A percentile compares a stretch with the other conserved stretches of the same genome.
phyloP scores from a whole-genome alignment of 75 land plant species.

The Cryptomeria japonica region DNA sequence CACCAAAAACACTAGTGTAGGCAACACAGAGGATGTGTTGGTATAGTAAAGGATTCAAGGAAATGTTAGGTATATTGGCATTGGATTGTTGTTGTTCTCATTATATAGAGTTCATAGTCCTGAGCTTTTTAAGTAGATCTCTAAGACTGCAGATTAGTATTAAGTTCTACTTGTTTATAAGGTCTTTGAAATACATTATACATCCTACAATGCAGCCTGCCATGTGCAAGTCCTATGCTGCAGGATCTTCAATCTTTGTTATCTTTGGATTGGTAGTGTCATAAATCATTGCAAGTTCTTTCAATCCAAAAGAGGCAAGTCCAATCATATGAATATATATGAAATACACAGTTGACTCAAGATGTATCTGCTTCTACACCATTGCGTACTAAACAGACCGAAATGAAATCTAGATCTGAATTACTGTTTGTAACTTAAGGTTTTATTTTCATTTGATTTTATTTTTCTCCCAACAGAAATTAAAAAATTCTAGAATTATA shows the following conservation, averaged over 20 bases:
- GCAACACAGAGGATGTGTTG: not conserved
- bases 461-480: not conserved
- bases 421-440: not conserved
- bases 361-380: too few relatives aligned
- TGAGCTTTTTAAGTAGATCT: not conserved
- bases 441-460: not conserved
- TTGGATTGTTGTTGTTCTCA: not conserved
- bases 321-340: not conserved
- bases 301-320: not conserved
- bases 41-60: not conserved
- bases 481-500: too few relatives aligned
- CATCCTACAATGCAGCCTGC: not conserved
- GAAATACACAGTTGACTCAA: too few relatives aligned
- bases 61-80: not conserved
- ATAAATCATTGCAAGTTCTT: not conserved
- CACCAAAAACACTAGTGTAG: not conserved
- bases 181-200: not conserved
- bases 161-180: not conserved
- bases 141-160: not conserved
- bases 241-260: not conserved
- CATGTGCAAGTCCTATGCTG: not conserved
- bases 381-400: too few relatives aligned
- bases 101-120: not conserved
- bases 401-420: not conserved
- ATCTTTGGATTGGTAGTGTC: not conserved